phyloP scores from a whole-genome alignment of 148 eudicot species.

The Suaeda aralocaspica region DNA sequence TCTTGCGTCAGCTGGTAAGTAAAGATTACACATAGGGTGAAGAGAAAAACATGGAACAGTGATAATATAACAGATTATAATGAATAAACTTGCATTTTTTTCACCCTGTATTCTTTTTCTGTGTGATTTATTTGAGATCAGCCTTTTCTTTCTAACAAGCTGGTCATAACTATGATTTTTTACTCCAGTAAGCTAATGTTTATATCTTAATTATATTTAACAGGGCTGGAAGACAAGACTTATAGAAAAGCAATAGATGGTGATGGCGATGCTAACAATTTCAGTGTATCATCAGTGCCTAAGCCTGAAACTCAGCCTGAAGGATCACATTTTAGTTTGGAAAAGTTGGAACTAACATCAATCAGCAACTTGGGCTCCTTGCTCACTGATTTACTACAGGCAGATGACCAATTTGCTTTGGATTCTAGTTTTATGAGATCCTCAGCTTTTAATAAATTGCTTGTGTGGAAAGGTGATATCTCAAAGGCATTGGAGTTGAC shows the following conservation, averaged over 20 bases:
- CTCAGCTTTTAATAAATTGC: slow-evolving; percentile 56
- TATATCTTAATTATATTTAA: slow-evolving; percentile 4
- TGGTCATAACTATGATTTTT: neutral
- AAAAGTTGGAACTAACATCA: slow-evolving; percentile 39
- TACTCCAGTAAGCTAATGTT: neutral
- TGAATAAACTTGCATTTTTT: neutral
- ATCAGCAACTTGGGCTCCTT: slow-evolving; percentile 49
- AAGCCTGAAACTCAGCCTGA: slow-evolving; percentile 37
- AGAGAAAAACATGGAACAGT: too few species aligned
- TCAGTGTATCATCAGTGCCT: slow-evolving; percentile 40
- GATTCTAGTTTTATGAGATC: slow-evolving; percentile 49
- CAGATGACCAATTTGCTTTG: slow-evolving; percentile 35
- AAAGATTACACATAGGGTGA: too few species aligned
- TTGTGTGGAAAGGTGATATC: slow-evolving; percentile 54
- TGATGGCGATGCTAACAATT: slow-evolving; percentile 42
- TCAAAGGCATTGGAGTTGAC: slow-evolving; percentile 64
- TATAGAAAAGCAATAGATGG: slow-evolving; percentile 30
- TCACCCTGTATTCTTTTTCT: neutral
- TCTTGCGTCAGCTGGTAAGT: too few species aligned
- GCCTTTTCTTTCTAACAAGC: neutral
- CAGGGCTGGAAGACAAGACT: slow-evolving; percentile 65
- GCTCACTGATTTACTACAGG: slow-evolving; percentile 49
- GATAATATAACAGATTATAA: too few species aligned
- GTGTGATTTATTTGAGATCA: neutral
- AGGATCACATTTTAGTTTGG: slow-evolving; percentile 42